These are phyloP conservation scores for Suillus tomentosus DNA, from an alignment of 768 basidiomycete species.

Conservation along the genomic window DNA sequence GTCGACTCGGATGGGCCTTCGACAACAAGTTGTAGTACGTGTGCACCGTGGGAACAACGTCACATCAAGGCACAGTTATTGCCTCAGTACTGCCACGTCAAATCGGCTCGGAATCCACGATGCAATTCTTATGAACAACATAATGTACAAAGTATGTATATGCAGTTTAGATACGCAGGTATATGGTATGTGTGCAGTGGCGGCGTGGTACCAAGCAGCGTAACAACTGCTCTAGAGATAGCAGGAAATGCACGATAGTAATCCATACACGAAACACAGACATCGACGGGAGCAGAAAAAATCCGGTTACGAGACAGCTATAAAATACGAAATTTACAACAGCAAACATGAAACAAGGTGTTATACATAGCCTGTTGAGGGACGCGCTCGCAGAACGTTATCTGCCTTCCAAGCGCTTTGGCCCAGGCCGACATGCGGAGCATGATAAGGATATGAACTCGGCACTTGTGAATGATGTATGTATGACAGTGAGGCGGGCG, in stretches of 20 bases:
- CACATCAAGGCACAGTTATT: background rate
- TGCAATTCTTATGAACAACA: constrained; percentile 12
- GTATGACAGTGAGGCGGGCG: constrained; percentile 38
- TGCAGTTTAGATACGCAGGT: constrained; percentile 12
- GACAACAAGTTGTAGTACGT: constrained; percentile 14
- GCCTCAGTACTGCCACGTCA: constrained; percentile 11
- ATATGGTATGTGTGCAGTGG: constrained; percentile 14
- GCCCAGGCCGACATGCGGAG: constrained; percentile 37
- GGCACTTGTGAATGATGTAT: constrained; percentile 44
- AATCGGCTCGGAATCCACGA: constrained; percentile 6
- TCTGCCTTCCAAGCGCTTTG: constrained; percentile 52
- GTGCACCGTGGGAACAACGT: constrained; percentile 6
- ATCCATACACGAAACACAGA: constrained; percentile 15
- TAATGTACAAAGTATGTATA: constrained; percentile 13
- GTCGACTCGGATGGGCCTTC: background rate
- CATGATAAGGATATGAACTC: constrained; percentile 44
- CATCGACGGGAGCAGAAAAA: constrained; percentile 1
- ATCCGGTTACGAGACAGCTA: constrained; percentile 14
- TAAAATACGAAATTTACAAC: constrained; percentile 12
- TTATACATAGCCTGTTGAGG: constrained; percentile 20
- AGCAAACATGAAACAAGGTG: background rate
- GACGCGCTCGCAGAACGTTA: constrained; percentile 38
- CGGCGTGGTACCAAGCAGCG: constrained; percentile 9
- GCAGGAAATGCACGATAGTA: constrained; percentile 9
- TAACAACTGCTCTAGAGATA: constrained; percentile 2